Percentiles rank a stretch among this genome's conserved stretches.
Evolutionary conservation across 441 rosid genomes (phyloP).

Genomic region (Rhodomyrtus psidioides): DNA sequence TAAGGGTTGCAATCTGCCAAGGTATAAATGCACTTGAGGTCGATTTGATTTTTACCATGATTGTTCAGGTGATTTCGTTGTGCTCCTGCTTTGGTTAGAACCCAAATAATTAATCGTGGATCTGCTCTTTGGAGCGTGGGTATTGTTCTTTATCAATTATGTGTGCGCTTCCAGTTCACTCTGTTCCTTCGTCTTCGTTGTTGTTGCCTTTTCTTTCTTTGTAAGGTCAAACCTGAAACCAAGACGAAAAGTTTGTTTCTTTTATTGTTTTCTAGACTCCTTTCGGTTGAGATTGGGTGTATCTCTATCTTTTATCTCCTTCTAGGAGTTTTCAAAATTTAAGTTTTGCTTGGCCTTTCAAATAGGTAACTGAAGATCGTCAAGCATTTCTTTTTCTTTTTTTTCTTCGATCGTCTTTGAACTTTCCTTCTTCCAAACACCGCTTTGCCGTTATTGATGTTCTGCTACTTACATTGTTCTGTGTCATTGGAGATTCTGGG

Average conservation of each 20-base stretch:
- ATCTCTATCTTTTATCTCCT: neutral
- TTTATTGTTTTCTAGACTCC: neutral
- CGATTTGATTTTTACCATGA: neutral
- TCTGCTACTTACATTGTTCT: neutral
- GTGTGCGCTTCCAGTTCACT: neutral
- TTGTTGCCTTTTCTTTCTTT: neutral
- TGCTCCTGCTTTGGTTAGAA: neutral
- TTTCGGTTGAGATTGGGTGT: neutral
- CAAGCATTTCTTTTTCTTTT: neutral
- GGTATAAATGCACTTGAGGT: constrained; percentile 24
- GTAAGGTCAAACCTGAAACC: neutral
- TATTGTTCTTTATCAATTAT: neutral
- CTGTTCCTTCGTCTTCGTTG: neutral
- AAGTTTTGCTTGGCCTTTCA: neutral
- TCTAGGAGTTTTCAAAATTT: neutral
- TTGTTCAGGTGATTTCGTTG: neutral
- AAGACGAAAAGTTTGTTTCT: neutral
- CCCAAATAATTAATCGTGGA: neutral
- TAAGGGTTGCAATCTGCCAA: constrained; percentile 62
- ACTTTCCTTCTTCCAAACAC: too few relatives aligned
- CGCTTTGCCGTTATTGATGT: neutral
- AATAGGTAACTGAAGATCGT: neutral
- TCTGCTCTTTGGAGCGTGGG: neutral
- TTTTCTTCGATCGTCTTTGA: too few relatives aligned
- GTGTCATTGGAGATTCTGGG: neutral